Evolutionary conservation across 108 stramenopile species (phyloP).

Genomic region (Discostella pseudostelligera): DNA sequence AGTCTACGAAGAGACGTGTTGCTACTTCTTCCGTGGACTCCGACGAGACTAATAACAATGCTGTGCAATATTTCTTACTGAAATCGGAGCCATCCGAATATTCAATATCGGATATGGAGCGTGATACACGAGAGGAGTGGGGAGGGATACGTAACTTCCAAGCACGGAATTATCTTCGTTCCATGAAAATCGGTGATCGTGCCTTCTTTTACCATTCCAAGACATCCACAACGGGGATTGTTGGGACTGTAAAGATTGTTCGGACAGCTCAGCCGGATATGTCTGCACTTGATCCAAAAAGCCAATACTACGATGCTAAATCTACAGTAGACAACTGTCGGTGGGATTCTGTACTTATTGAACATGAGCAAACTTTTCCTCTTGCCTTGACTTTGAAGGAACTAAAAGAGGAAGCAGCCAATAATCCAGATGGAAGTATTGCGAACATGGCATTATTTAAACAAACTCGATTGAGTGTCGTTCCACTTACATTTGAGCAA

Average conservation of each 20-base stretch:
- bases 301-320: conserved; percentile 53
- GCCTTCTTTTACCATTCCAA: conserved; percentile 61
- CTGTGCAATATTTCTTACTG: conserved; percentile 36
- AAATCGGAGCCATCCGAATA: conserved; percentile 58
- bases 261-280: conserved; percentile 45
- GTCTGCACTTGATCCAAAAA: conserved; percentile 50
- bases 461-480: conserved; percentile 53
- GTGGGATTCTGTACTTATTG: conserved; percentile 57
- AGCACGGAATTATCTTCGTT: conserved; percentile 51
- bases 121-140: conserved; percentile 47
- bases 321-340: conserved; percentile 45
- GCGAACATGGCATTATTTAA: conserved; percentile 48
- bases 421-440: conserved; percentile 33
- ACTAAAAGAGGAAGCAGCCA: conserved; percentile 29
- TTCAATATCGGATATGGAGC: conserved; percentile 47
- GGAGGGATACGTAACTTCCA: conserved; percentile 58
- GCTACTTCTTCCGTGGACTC: background rate
- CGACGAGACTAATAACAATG: background rate
- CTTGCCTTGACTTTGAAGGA: conserved; percentile 50
- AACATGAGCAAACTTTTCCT: conserved; percentile 45
- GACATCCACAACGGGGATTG: conserved; percentile 40
- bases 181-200: conserved; percentile 49
- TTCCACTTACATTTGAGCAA: conserved; percentile 34
- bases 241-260: conserved; percentile 42
- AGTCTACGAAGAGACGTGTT: background rate